phyloP scores from a whole-genome alignment of 2,329 filamentous ascomycete genomes.

The Juglanconis oblonga region DNA sequence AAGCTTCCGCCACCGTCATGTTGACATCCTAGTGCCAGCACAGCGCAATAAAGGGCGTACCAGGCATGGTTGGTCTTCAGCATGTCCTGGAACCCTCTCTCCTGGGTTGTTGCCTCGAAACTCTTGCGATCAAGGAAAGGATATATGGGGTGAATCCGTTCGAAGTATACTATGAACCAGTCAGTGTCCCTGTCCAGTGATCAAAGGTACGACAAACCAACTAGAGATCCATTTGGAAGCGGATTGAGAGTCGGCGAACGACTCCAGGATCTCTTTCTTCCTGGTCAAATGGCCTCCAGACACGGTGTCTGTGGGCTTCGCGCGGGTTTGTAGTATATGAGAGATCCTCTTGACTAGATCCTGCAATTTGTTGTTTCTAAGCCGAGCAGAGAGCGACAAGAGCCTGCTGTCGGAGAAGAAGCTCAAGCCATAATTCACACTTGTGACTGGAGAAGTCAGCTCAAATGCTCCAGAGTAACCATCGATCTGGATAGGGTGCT shows the following conservation, averaged over 20 bases:
- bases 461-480: no score
- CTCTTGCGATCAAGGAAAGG: constrained; percentile 36
- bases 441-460: constrained; percentile 2
- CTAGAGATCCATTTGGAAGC: constrained; percentile 14
- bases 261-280: neutral
- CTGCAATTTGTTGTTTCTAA: neutral
- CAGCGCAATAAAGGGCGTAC: constrained; percentile 36
- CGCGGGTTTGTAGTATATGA: constrained; percentile 20
- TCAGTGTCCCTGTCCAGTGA: neutral
- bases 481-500: neutral
- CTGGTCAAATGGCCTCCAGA: neutral
- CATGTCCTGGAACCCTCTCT: constrained; percentile 24
- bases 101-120: constrained; percentile 32
- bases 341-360: constrained; percentile 23
- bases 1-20: constrained; percentile 34
- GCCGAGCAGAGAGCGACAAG: constrained; percentile 25
- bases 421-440: constrained; percentile 25
- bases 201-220: neutral
- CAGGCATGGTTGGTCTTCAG: constrained; percentile 29
- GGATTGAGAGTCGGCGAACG: neutral
- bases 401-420: constrained; percentile 31
- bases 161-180: constrained; percentile 33
- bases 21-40: constrained; percentile 36
- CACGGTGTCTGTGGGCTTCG: constrained; percentile 13
- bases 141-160: constrained; percentile 35